A percentile compares a stretch with the other conserved stretches of the same genome.
Conservation (phyloP, 1,284 basidiomycete species). For the Tilletia walkeri region DNA sequence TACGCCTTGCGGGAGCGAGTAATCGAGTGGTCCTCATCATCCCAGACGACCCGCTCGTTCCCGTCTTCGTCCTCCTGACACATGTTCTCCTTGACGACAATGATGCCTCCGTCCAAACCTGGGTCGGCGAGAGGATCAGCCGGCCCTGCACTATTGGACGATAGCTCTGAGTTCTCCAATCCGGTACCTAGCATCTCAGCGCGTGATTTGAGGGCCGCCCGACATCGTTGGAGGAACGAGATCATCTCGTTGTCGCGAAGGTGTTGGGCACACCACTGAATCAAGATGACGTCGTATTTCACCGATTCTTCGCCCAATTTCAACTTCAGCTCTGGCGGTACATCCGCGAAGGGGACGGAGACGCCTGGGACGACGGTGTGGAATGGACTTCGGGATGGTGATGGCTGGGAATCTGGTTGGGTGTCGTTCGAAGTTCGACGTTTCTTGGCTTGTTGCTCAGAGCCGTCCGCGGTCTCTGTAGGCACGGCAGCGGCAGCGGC, state of each 20-base stretch:
- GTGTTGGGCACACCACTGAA: constrained; percentile 55
- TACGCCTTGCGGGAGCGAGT: constrained; percentile 49
- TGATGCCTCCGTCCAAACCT: constrained; percentile 32
- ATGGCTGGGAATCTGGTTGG: constrained; percentile 23
- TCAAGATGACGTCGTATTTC: constrained; percentile 50
- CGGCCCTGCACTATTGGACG: background rate
- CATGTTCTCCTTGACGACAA: constrained; percentile 54
- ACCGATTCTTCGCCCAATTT: constrained; percentile 21
- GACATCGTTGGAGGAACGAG: constrained; percentile 42
- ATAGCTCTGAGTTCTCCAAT: background rate
- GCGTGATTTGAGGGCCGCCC: constrained; percentile 35
- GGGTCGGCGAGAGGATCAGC: constrained; percentile 16
- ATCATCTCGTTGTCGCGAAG: constrained; percentile 51
- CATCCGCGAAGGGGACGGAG: background rate
- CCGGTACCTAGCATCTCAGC: background rate
- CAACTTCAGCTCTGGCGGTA: background rate
- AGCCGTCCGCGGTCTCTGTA: background rate
- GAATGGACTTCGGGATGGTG: constrained; percentile 20
- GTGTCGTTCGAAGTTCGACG: background rate
- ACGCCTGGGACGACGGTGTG: background rate
- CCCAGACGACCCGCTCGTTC: constrained; percentile 49
- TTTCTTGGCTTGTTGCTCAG: constrained; percentile 3
- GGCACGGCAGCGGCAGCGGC: background rate
- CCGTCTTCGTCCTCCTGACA: constrained; percentile 49
- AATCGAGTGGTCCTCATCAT: constrained; percentile 53